Percentiles rank a stretch among this genome's conserved stretches.
Evolutionary conservation across 2,329 filamentous ascomycete species (phyloP).

Genomic region (Hypoxylon sp.): DNA sequence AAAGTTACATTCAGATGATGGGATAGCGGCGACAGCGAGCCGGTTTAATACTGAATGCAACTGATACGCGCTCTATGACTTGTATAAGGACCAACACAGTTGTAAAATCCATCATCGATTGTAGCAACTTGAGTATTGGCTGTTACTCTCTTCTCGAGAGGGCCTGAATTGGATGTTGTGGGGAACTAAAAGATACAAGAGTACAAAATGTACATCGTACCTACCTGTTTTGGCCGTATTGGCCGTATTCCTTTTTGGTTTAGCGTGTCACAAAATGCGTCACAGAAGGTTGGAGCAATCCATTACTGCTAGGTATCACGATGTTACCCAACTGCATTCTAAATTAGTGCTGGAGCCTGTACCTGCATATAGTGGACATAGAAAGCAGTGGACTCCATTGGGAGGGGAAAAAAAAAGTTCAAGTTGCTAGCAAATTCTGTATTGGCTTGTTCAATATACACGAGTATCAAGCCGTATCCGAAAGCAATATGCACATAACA

Average conservation of each 20-base stretch:
- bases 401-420: not conserved
- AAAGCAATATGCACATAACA: constrained; percentile 5
- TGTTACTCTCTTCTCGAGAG: too few relatives aligned
- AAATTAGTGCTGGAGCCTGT: constrained; percentile 9
- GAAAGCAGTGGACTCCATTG: not conserved
- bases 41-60: not conserved
- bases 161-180: not conserved
- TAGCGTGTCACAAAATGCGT: constrained; percentile 24
- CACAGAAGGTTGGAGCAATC: constrained; percentile 18
- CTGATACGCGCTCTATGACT: not conserved
- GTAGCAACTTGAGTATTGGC: too few relatives aligned
- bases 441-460: constrained; percentile 15
- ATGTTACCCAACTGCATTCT: constrained; percentile 28
- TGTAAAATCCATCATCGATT: not conserved
- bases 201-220: not conserved
- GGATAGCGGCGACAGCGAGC: too few relatives aligned
- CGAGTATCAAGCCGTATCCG: constrained; percentile 12
- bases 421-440: constrained; percentile 1
- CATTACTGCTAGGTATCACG: not conserved
- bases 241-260: not conserved
- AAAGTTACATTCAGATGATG: too few relatives aligned
- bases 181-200: not conserved
- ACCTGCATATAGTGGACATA: constrained; percentile 16
- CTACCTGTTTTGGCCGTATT: constrained; percentile 2
- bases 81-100: not conserved